Evolutionary conservation across 305 asterid species (phyloP), one percentile per base, ranked within the genome.

Genomic region (Plantago coronopus): DNA sequence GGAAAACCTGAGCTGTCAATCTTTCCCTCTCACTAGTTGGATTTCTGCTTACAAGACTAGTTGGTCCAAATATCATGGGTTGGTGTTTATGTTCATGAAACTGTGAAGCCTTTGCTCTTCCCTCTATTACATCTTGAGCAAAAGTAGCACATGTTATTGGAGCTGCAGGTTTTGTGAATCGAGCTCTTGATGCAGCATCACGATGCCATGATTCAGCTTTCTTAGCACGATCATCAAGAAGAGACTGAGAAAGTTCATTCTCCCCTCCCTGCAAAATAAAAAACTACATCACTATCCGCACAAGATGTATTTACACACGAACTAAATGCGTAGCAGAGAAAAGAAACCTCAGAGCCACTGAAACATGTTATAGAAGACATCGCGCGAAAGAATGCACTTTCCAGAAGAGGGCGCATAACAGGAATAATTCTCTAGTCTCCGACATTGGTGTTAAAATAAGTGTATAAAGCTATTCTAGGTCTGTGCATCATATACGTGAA

Each of bases 91-190:
- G 98, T 54, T 93, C 96, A 40, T 82, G 96, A 59, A 66, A 64
- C 67, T 93, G 85, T n/a, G 96, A 82, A 63, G 76, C 87, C 9
- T 69, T 54, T 18, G 93, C 85, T 69, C 99, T 79, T 59, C 99
- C 99, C 74, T 93, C 99, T 47, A 93, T 56, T 54, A 93, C 95
- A 68, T 93, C 97, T 75, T 93, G 99, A 44, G 99, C 99, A 68
- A 87, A 93, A 64, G 99, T 89, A 62, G 97, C 96, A 80, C 99
- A 93, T 37, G 99, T 89, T 69, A 93, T 93, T 46, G 99, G 99
- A 34, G 81, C 44, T 15, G 97, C 85, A 15, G 99, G 90, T 63
- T 79, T 85, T 3, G 83, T 71, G 72, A 59, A 80, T 58, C 74
- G 80, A 61, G 85, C 86, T 69, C 88, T 81, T 46, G 88, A 57